Evolutionary conservation across 192 early-diverging fungal genomes (phyloP).

Genomic region (Rhizophagus prolifer): DNA sequence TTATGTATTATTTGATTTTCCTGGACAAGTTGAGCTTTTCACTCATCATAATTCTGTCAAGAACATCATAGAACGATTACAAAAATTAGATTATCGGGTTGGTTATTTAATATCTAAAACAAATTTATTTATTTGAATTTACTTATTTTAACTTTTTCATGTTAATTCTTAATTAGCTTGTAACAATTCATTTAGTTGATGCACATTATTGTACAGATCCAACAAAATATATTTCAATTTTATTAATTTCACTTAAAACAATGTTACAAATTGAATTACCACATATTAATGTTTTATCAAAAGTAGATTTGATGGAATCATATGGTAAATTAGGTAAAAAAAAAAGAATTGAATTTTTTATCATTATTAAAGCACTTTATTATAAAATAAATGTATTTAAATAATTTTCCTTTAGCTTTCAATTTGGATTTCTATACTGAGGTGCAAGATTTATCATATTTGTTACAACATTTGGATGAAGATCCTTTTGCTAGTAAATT

Average conservation of each 20-base stretch:
- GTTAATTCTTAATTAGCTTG: slow-evolving; percentile 47
- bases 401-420: slow-evolving; percentile 56
- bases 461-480: slow-evolving; percentile 74
- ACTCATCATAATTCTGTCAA: slow-evolving; percentile 88
- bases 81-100: slow-evolving; percentile 71
- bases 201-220: slow-evolving; percentile 92
- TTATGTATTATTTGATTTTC: slow-evolving; percentile 96
- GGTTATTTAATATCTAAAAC: neutral
- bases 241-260: slow-evolving; percentile 85
- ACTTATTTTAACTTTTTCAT: slow-evolving; percentile 28
- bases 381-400: neutral
- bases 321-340: slow-evolving; percentile 65
- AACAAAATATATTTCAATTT: slow-evolving; percentile 87
- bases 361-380: no score
- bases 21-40: slow-evolving; percentile 97
- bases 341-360: no score
- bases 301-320: slow-evolving; percentile 85
- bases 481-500: slow-evolving; percentile 67
- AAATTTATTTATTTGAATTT: neutral
- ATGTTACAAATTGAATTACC: slow-evolving; percentile 95
- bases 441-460: slow-evolving; percentile 84
- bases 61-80: slow-evolving; percentile 68
- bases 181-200: slow-evolving; percentile 85
- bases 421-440: slow-evolving; percentile 94
- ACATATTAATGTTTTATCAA: slow-evolving; percentile 95